These are phyloP conservation scores for Aaosphaeria arxii DNA, from an alignment of 2,329 filamentous ascomycete species.

Conservation along the genomic window DNA sequence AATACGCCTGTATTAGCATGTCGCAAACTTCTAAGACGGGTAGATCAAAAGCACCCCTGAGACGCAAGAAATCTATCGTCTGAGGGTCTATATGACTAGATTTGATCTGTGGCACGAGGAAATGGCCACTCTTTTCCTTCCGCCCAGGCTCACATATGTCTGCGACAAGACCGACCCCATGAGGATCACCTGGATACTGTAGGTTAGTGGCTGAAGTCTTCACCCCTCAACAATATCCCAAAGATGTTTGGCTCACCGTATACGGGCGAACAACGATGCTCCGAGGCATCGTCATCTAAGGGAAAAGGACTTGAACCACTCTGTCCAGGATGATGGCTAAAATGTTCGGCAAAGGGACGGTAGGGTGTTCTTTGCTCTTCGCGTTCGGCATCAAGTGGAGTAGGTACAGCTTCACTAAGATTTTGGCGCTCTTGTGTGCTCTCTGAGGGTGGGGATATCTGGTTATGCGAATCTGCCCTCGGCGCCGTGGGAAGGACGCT, in stretches of 20 bases:
- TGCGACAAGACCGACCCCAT: background rate
- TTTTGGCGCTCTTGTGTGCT: background rate
- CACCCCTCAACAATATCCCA: too few species aligned
- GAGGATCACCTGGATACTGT: background rate
- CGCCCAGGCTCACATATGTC: background rate
- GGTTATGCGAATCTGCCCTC: background rate
- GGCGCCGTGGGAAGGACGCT: background rate
- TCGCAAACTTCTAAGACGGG: background rate
- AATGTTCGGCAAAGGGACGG: background rate
- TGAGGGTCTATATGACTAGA: background rate
- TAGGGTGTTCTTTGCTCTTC: background rate
- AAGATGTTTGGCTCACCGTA: background rate
- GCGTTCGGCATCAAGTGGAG: background rate
- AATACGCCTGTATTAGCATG: background rate
- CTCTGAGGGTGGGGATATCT: background rate
- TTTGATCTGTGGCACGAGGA: background rate
- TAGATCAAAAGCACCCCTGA: background rate
- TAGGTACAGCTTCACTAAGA: background rate
- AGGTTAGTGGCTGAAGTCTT: background rate
- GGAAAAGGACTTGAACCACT: too few species aligned
- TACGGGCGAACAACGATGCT: background rate
- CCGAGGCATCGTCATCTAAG: background rate
- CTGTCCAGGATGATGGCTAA: background rate
- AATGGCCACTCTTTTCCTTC: background rate
- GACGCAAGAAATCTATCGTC: background rate